phyloP scores from a whole-genome alignment of 805 yeast species.

The Saturnispora diversa region DNA sequence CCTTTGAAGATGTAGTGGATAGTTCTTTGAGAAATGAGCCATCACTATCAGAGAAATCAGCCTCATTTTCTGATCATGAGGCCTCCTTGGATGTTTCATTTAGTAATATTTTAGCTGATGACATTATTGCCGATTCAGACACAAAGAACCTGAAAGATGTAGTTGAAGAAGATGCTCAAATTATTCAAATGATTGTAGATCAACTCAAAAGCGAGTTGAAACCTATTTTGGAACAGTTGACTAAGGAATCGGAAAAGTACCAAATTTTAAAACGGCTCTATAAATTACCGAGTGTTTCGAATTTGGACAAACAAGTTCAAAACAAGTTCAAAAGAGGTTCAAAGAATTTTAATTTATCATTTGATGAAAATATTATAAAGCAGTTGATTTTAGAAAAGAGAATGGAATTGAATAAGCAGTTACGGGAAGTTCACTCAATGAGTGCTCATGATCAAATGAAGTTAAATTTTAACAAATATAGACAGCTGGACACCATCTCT shows the following conservation, averaged over 20 bases:
- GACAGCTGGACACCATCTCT: conserved; percentile 12
- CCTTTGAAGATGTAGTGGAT: too few species aligned
- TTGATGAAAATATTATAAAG: conserved; percentile 12
- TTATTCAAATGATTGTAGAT: conserved; percentile 10
- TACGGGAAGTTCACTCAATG: not conserved
- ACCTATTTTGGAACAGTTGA: conserved; percentile 20
- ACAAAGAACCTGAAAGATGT: not conserved
- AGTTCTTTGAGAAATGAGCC: too few species aligned
- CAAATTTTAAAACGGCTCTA: conserved; percentile 20
- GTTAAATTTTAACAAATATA: conserved; percentile 13
- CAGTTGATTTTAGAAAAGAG: conserved; percentile 10
- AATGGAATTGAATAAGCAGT: not conserved
- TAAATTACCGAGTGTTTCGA: conserved; percentile 25
- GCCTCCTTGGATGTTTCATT: not conserved
- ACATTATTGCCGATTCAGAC: not conserved
- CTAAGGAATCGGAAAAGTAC: conserved; percentile 21
- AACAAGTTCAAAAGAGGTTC: conserved; percentile 5
- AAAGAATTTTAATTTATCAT: conserved; percentile 11
- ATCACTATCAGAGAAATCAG: not conserved
- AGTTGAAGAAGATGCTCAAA: conserved; percentile 4
- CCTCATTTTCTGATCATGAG: not conserved
- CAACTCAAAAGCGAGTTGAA: conserved; percentile 19
- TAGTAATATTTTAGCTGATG: conserved; percentile 5
- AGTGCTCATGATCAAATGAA: conserved; percentile 12
- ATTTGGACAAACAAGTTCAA: conserved; percentile 15